Evolutionary conservation across 306 rosid genomes (phyloP).

Genomic region (Abrus pulchellus): DNA sequence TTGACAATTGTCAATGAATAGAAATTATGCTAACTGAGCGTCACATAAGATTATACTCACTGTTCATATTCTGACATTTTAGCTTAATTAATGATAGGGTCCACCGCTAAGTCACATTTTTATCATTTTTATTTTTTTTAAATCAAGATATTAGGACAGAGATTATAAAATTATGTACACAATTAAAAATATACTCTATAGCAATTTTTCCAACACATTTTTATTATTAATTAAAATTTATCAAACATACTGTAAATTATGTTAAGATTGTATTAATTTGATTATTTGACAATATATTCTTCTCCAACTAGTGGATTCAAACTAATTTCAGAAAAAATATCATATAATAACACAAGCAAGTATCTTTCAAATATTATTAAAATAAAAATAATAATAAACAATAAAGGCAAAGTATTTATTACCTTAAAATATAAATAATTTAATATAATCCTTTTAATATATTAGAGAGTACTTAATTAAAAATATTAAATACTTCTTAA

Average conservation of each 20-base stretch:
- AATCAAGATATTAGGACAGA: too few species aligned
- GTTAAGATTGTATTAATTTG: too few species aligned
- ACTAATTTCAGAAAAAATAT: neutral
- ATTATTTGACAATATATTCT: too few species aligned
- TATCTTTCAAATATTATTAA: neutral
- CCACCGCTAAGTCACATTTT: neutral
- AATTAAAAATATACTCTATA: too few species aligned
- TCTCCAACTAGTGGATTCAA: neutral
- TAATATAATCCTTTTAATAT: neutral
- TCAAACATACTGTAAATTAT: too few species aligned
- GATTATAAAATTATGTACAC: too few species aligned
- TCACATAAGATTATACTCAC: constrained; percentile 8
- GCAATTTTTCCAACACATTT: too few species aligned
- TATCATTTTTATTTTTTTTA: neutral
- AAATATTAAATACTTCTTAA: neutral
- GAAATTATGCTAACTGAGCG: neutral
- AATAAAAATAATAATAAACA: neutral
- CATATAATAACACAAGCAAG: neutral
- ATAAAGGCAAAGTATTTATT: neutral
- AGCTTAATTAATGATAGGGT: constrained; percentile 1
- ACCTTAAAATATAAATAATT: neutral
- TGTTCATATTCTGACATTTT: constrained; percentile 25
- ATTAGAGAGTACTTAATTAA: neutral
- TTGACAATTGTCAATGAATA: neutral
- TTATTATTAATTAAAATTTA: too few species aligned